Percentiles rank a stretch among this genome's conserved stretches.
These are phyloP conservation scores for Polysphondylium violaceum DNA, from an alignment of 78 protist genomes.

Conservation along the genomic window DNA sequence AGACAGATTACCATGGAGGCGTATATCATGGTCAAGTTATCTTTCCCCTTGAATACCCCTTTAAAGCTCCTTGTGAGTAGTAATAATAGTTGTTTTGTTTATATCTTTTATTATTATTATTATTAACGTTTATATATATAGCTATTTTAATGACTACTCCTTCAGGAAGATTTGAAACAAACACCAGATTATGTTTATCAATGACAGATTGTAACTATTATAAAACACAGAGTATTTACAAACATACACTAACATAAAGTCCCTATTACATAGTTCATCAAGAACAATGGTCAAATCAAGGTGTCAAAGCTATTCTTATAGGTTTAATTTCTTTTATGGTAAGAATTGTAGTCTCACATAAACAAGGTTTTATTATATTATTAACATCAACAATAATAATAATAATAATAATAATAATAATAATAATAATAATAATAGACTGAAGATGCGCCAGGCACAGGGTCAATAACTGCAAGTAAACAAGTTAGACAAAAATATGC, in stretches of 20 bases:
- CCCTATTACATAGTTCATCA: background rate
- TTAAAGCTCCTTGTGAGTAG: conserved; percentile 92
- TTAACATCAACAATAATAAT: too few relatives aligned
- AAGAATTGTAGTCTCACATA: background rate
- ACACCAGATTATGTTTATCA: conserved; percentile 44
- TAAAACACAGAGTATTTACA: too few relatives aligned
- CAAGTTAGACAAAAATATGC: conserved; percentile 38
- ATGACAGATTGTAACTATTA: conserved; percentile 27
- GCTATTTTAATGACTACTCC: conserved; percentile 61
- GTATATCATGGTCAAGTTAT: conserved; percentile 94
- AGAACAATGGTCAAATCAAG: conserved; percentile 22
- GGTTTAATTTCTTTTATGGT: conserved; percentile 67
- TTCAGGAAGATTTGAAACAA: conserved; percentile 48
- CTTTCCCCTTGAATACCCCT: conserved; percentile 94
- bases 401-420: too few relatives aligned
- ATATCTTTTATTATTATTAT: too few relatives aligned
- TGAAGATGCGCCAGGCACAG: conserved; percentile 30
- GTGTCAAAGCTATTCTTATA: conserved; percentile 4
- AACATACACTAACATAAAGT: background rate
- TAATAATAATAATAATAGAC: too few relatives aligned
- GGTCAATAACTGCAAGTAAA: conserved; percentile 32
- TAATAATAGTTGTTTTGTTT: background rate
- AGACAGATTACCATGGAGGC: conserved; percentile 89
- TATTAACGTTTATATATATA: background rate
- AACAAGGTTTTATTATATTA: background rate